Evolutionary conservation across 2,329 filamentous ascomycete species (phyloP), one percentile per base, ranked within the genome.

Genomic region (Keithomyces neogunnii): DNA sequence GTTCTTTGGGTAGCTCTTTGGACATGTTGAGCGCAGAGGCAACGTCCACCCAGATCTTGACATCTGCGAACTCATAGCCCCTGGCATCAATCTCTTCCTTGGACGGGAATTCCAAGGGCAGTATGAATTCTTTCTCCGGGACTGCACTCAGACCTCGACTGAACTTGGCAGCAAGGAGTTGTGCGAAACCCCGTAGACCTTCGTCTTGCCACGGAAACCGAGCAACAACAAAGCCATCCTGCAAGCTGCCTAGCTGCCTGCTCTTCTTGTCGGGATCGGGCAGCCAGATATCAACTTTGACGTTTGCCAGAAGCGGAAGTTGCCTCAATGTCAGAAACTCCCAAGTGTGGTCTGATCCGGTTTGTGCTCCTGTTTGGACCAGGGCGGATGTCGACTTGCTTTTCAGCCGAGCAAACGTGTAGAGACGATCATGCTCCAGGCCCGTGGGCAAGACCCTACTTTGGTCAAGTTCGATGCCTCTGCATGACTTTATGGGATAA

Each of bases 401-500:
- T 52, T 54, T 58, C 42, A 56, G 72, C 66, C 91, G 85, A 2
- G 87, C 89, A 63, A 96, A 88, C 46, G 82, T 85, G 71, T 90
- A 95, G 58, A 92, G 80, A 5, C 89, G 81, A 68, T 96, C 90
- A 66, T 86, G 87, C 63, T 85, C 79, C 51, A 95, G 74, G 2
- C 90, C 89, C 2, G 80, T 81, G 5, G 80, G 72, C 45, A 88
- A 69, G 13, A 93, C 76, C 50, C 80, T 77, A 53, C 80, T 80
- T 54, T 76, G 71, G 48, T 78, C 70, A 45, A 96, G 68, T 68
- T 93, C 88, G 50, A 95, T 82, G 31, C 86, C 87, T 51, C 73
- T 74, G 65, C 89, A 95, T 51, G 86, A 89, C 70, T 95, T 92
- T 65, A 96, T 71, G 1, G 91, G 90, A 66, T 93, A 92, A 53